Evolutionary conservation across 768 basidiomycete genomes (phyloP), one percentile per base, ranked within the genome.

Genomic region (Lentinula lateritia): DNA sequence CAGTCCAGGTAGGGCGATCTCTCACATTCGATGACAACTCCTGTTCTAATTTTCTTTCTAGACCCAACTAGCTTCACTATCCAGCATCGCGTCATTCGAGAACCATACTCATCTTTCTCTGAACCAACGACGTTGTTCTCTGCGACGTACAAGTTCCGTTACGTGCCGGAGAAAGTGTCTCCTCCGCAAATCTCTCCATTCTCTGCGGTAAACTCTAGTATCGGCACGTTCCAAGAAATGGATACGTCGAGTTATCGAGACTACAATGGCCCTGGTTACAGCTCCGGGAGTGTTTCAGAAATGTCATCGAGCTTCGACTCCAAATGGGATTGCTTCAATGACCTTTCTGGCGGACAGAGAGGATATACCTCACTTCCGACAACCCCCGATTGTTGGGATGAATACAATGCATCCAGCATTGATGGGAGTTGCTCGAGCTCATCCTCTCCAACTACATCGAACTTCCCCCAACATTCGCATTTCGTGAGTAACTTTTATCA

Each of bases 51-150:
- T 6, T 13, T 50, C 16, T 28, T 28, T 52, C 12, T 63, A 90
- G 89, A 91, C 71, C 86, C 87, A 20, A 83, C 86, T 4, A 72
- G 80, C 60, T 90, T 82, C 70, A 83, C 80, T 2, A 88, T 91
- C 67, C 73, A 83, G 46, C 89, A 91, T 68, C 83, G 87, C 54
- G 84, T 91, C 50, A 66, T 75, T 32, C 73, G 75, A 60, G 73
- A 75, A 5, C 32, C 57, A 28, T 32, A 12, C 38, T 43, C 38
- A 20, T 23, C 46, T 48, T 32, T 41, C 38, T 41, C 43, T n/a
- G 18, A 12, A 16, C 12, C 38, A 12, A 66, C 72, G 1, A 63
- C 76, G 36, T 73, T 84, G 55, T 87, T 86, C 71, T 83, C 83
- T 12, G 84, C 85, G 7, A 76, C 78, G 59, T 87, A 86, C 70